Percentiles rank a stretch among this genome's conserved stretches.
These are phyloP conservation scores for Puccinia triticina DNA, from an alignment of 1,284 basidiomycete genomes.

Conservation along the genomic window DNA sequence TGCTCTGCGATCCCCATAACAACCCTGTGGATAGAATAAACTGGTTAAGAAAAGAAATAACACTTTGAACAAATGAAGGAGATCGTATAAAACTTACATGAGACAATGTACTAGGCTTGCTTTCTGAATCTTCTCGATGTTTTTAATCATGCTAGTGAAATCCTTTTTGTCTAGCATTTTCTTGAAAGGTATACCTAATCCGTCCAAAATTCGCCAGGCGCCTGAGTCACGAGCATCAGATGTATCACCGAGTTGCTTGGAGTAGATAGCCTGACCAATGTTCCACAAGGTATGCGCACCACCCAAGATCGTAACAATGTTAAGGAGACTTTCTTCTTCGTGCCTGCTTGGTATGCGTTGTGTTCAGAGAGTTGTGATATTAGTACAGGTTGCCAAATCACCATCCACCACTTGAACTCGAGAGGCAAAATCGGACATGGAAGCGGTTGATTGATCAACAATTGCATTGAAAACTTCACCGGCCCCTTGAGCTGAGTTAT, in stretches of 20 bases:
- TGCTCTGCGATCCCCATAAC: neutral
- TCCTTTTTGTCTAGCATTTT: constrained; percentile 27
- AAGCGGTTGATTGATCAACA: neutral
- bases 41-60: neutral
- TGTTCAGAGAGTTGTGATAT: neutral
- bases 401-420: neutral
- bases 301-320: neutral
- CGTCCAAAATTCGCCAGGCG: neutral
- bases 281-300: constrained; percentile 18
- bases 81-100: no score
- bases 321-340: neutral
- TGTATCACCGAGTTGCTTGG: neutral
- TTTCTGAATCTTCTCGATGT: constrained; percentile 12
- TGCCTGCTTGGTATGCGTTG: neutral
- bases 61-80: no score
- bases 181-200: neutral
- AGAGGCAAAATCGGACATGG: neutral
- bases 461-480: neutral
- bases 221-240: neutral
- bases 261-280: constrained; percentile 12
- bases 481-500: constrained; percentile 11
- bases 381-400: neutral
- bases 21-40: neutral
- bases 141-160: neutral
- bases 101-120: neutral